Base-by-base conservation (phyloP, 345 rosid genomes). In the Syzygium aqueum region DNA sequence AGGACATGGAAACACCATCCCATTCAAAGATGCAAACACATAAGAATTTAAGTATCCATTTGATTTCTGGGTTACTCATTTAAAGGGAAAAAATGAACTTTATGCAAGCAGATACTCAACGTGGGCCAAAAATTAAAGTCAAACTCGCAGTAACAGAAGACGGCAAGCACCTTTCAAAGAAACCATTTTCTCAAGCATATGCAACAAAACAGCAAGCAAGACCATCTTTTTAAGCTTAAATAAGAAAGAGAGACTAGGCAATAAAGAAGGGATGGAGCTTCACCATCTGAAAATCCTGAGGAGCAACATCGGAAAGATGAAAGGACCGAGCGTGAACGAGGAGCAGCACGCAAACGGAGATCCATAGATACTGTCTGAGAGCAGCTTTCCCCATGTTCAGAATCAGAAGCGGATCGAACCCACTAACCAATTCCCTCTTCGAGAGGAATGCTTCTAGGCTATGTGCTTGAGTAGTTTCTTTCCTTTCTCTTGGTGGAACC, bases 291-390 rank as follows among this genome's bases (percentile, higher is more conserved):
- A 95, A 95, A 87, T 94, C 96, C 85, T 89, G 88, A 43, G 98
- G 98, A 52, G 98, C 95, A 37, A 94, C 97, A 4, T 94, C 98
- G 33, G 97, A 96, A 84, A 95, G 96, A 88, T 94, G 94, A 88
- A 95, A 94, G 90, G 91, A 90, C 90, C 87, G 77, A 43, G 89
- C 89, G 51, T 85, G 86, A 61, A 83, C 59, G 82, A 89, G 85
- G 54, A 87, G 80, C 40, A 84, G 80, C 57, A 89, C 85, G 57
- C 51, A 87, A 54, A 87, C 85, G 86, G 88, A 86, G 84, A 93
- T 86, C 89, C 89, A 88, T 51, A 43, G 27, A 28, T 84, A 86
- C 51, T 52, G 77, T 40, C 59, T 40, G 85, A 87, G 82, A 57
- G 87, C 80, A 61, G 88, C 90, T 85, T 80, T 84, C 92, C 91